Evolutionary conservation across 2,329 filamentous ascomycete species (phyloP).

Genomic region (Ilyonectria sp.): DNA sequence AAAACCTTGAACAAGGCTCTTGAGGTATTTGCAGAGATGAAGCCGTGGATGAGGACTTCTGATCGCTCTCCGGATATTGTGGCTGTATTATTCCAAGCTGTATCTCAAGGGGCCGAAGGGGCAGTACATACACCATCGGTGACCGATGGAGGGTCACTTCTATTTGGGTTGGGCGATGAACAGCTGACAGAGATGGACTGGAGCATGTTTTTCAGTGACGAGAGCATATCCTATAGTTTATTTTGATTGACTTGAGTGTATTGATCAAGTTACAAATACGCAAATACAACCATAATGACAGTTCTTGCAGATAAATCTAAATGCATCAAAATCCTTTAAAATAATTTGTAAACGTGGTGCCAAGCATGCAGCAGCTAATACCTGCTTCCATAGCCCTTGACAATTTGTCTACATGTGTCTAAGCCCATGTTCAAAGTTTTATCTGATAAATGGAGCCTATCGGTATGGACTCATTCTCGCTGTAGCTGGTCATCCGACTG

Average conservation of each 20-base stretch:
- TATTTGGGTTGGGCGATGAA: slow-evolving; percentile 24
- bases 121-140: slow-evolving; percentile 20
- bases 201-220: slow-evolving; percentile 19
- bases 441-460: no score
- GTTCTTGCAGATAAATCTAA: no score
- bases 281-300: no score
- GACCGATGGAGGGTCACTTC: slow-evolving; percentile 9
- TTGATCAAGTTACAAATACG: not conserved
- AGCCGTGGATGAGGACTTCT: slow-evolving; percentile 24
- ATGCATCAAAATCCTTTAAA: no score
- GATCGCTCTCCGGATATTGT: slow-evolving; percentile 26
- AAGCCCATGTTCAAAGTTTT: no score
- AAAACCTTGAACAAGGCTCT: slow-evolving; percentile 22
- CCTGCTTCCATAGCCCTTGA: no score
- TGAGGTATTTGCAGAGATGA: slow-evolving; percentile 26
- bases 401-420: no score
- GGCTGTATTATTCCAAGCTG: slow-evolving; percentile 25
- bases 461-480: no score
- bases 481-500: no score
- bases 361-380: no score
- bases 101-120: slow-evolving; percentile 16
- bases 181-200: slow-evolving; percentile 28
- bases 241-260: slow-evolving; percentile 7
- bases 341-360: no score
- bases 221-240: slow-evolving; percentile 9